Evolutionary conservation across 176 grass and related monocot genomes (phyloP), one percentile per base, ranked within the genome.

Genomic region (Lolium multiflorum): DNA sequence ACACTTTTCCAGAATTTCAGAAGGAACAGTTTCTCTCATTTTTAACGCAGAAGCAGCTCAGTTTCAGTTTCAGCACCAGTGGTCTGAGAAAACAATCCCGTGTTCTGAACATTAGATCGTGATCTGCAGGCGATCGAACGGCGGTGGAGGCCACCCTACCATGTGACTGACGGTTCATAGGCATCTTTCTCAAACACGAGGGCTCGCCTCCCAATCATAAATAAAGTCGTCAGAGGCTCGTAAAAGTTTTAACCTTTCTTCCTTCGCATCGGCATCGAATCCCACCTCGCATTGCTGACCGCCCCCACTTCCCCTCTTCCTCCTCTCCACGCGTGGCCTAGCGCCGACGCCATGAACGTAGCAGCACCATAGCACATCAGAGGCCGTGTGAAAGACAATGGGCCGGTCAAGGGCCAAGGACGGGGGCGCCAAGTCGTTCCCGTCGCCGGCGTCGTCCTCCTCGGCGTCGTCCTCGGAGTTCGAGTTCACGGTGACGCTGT

Each of bases 381-480:
- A 20, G 5, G 18, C 22, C 1, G n/a, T 6, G 20, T 6, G 20
- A 52, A 4, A 4, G 35, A 48, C 26, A 59, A 86, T 91, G 90
- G 90, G 90, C 77, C 55, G 86, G 18, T 77, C 82, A 1, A 77
- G 85, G 71, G 82, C 76, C 70, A 88, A 64, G 86, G 60, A 86
- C 13, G 59, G 88, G 67, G 67, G 58, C 93, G 47, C n/a, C 81
- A 91, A 21, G 81, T 87, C 90, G 31, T 97, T 90, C 63, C 89
- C 92, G 57, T 95, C 91, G n/a, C 89, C 93, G 62, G 81, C 93
- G 12, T 93, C 94, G 18, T 95, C 96, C 17, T 95, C 93, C 17
- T 94, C 93, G 68, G 86, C 90, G 9, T 96, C 97, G 17, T 96
- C 97, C 3, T 99, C 97, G 4, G 97, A 99, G 78, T 99, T 99